Base-by-base conservation (phyloP, 306 rosid species). In the Fragaria nilgerrensis region DNA sequence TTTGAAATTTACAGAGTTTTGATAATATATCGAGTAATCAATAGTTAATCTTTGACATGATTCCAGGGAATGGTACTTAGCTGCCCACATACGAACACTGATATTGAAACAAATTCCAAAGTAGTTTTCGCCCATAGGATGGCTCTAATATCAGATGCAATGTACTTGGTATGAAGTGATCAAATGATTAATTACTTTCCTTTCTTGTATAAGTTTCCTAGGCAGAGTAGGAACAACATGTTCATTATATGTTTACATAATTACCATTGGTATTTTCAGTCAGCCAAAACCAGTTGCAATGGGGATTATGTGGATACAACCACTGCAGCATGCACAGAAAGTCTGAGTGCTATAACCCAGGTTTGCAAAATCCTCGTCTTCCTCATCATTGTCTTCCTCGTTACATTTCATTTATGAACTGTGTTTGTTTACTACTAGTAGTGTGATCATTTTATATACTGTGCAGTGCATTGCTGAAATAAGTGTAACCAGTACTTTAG, bases 81-180 rank as follows among this genome's bases (percentile, higher is more conserved):
- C 14, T 78, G 81, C 61, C 81, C 81, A 23, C 81, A 78, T 69
- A 78, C 81, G 20, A 55, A 66, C 27, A 78, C 70, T 10, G 75
- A 44, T 29, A 34, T 68, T 5, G 76, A 78, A 70, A 27, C 81
- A 37, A 70, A 78, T 16, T 1, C 75, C 23, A 78, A 45, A 39
- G n/a, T 78, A 12, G 0, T 22, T 19, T 70, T 56, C 45, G 76
- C 75, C 20, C 81, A 78, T 50, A 48, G 81, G 68, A 27, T 78
- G 81, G 81, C 81, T 78, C 53, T 78, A 11, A 78, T 78, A 41
- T 69, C 81, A 3, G 81, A 78, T n/a, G 0, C 9, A 36, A 78
- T 78, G 81, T 78, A 78, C 25, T 8, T 44, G 70, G 81, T 78
- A 72, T 12, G 69, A 64, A 64, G 13, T 64, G 44, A 32, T 32